Evolutionary conservation across 2,329 filamentous ascomycete species (phyloP), one percentile per base, ranked within the genome.

Genomic region (Botrytis medusae): DNA sequence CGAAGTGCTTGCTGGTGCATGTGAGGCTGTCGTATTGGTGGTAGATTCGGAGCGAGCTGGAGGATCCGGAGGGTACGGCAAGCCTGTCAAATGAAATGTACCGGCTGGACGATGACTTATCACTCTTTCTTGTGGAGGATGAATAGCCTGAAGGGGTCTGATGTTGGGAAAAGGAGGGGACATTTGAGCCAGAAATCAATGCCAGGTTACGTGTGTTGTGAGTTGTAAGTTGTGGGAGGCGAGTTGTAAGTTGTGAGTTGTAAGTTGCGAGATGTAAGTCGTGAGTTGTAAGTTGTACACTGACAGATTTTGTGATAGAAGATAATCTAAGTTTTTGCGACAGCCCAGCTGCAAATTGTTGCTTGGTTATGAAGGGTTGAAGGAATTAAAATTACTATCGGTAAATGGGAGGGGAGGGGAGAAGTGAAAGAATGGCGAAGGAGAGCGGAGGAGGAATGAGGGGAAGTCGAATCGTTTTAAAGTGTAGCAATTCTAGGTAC

Each of bases 281-380:
- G 37, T 6, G 48, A 18, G n/a, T 32, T 57, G 12, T 14, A 25
- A 16, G 25, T 54, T 54, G 48, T 61, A 16, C 40, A 4, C 37
- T 5, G 12, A 37, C 12, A n/a, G 10, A n/a, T 20, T 34, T 22
- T 25, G 22, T 14, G n/a, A 34, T 40, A 20, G 22, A 57, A 68
- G n/a, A 6, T 40, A 42, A 29, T 54, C 22, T 29, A 54, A 18
- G 2, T 42, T 25, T 20, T 22, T 57, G 46, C 25, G 34, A 68
- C 64, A 54, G 64, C 34, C 64, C 46, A 57, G 64, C 64, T 68
- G 64, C 34, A 42, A 68, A 68, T 29, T 2, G 34, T 57, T 68
- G 46, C 48, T 42, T 57, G 64, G 25, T 32, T 57, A 34, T 68
- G 12, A 68, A 68, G 64, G 40, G 14, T 68, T 42, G 34, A 68